phyloP scores from a whole-genome alignment of 352 stramenopile species.

The Phytophthora megakarya region DNA sequence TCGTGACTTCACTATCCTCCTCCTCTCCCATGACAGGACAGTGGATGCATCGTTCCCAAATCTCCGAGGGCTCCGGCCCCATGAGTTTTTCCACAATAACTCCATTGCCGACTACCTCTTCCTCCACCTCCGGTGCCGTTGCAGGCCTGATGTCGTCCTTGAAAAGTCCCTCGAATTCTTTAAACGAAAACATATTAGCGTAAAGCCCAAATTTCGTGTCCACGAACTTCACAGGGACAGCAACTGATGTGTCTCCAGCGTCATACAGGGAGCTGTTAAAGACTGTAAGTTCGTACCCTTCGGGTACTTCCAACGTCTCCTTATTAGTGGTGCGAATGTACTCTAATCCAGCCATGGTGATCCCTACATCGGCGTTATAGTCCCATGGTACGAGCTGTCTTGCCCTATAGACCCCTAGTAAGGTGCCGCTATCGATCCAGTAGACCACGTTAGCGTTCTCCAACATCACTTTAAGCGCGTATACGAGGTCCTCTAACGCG shows the following conservation, averaged over 20 bases:
- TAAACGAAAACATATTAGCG: constrained; percentile 54
- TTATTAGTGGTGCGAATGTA: constrained; percentile 23
- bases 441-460: constrained; percentile 44
- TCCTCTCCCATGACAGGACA: constrained; percentile 34
- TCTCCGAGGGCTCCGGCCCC: constrained; percentile 35
- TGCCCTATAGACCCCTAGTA: constrained; percentile 56
- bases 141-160: constrained; percentile 31
- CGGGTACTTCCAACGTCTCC: constrained; percentile 29
- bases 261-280: constrained; percentile 47
- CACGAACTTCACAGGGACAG: constrained; percentile 46
- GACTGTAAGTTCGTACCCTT: constrained; percentile 51
- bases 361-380: constrained; percentile 51
- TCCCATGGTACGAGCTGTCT: constrained; percentile 56
- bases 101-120: constrained; percentile 33
- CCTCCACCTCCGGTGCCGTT: constrained; percentile 12
- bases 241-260: constrained; percentile 28
- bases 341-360: constrained; percentile 34
- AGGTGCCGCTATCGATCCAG: constrained; percentile 62
- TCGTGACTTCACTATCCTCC: constrained; percentile 15
- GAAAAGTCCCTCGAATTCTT: constrained; percentile 40
- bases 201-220: constrained; percentile 61
- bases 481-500: constrained; percentile 46
- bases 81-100: constrained; percentile 38
- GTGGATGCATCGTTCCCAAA: constrained; percentile 44
- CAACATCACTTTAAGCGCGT: constrained; percentile 40